A percentile compares a stretch with the other conserved stretches of the same genome.
These are phyloP conservation scores for Pyronema omphalodes DNA, from an alignment of 495 filamentous ascomycete genomes.

Conservation along the genomic window DNA sequence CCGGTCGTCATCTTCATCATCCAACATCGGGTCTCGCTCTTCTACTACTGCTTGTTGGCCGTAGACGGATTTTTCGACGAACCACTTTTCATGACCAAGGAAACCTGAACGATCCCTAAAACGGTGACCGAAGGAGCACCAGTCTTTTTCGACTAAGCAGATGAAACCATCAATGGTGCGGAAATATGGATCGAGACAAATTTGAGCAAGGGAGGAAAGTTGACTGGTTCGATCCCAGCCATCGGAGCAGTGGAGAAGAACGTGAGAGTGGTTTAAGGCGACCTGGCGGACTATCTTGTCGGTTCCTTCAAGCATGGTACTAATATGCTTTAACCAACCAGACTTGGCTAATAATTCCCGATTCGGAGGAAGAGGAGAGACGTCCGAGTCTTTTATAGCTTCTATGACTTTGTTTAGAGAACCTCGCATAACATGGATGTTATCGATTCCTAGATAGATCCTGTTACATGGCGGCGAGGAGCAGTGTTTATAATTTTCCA, in stretches of 20 bases:
- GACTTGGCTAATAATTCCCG: constrained; percentile 65
- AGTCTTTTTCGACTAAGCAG: constrained; percentile 90
- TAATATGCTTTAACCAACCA: constrained; percentile 84
- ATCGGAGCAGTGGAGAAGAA: constrained; percentile 93
- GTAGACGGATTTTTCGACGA: constrained; percentile 31
- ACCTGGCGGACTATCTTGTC: constrained; percentile 72
- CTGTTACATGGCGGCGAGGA: constrained; percentile 38
- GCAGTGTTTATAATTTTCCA: constrained; percentile 89
- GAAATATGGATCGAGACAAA: constrained; percentile 92
- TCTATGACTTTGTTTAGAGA: constrained; percentile 79
- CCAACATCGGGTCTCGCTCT: background rate
- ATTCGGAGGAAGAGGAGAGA: constrained; percentile 68
- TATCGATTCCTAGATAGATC: constrained; percentile 92
- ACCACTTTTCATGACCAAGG: constrained; percentile 86
- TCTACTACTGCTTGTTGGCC: constrained; percentile 9
- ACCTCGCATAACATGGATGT: constrained; percentile 96
- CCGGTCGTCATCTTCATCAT: constrained; percentile 10
- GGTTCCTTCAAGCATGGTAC: constrained; percentile 64
- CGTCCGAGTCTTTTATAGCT: constrained; percentile 78
- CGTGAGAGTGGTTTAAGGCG: constrained; percentile 80
- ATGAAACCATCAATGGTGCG: constrained; percentile 92
- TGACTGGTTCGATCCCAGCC: constrained; percentile 97
- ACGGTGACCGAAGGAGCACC: constrained; percentile 95
- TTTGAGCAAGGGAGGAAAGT: constrained; percentile 78
- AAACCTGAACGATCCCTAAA: constrained; percentile 78